phyloP scores from a whole-genome alignment of 805 yeast species.

The Saccharomycopsis javanensis region DNA sequence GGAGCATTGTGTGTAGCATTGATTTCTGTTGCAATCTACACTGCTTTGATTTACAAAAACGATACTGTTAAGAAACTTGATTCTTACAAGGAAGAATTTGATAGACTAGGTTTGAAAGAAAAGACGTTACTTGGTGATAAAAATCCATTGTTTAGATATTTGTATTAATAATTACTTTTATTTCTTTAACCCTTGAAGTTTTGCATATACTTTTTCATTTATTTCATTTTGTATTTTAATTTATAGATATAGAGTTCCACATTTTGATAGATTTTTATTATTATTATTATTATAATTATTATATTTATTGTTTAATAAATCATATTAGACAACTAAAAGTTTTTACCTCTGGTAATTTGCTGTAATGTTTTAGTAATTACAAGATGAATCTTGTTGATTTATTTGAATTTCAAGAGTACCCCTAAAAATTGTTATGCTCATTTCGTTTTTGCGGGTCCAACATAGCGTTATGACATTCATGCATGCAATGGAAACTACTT shows the following conservation, averaged over 20 bases:
- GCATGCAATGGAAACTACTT: slow-evolving; percentile 1
- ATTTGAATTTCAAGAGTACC: no score
- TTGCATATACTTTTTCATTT: not conserved
- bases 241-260: not conserved
- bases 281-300: no score
- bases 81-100: slow-evolving; percentile 11
- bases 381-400: no score
- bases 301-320: no score
- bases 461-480: not conserved
- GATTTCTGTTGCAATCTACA: slow-evolving; percentile 5
- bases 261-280: not conserved
- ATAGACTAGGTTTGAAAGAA: slow-evolving; percentile 7
- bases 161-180: slow-evolving; percentile 1
- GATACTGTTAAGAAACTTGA: slow-evolving; percentile 7
- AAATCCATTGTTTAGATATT: slow-evolving; percentile 15
- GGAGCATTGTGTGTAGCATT: slow-evolving; percentile 7
- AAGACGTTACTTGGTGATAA: slow-evolving; percentile 17
- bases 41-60: slow-evolving; percentile 4
- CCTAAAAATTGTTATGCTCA: no score
- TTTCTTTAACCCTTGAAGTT: not conserved
- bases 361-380: no score
- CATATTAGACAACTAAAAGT: no score
- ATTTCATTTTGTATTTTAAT: not conserved
- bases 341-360: no score
- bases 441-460: not conserved